These are phyloP conservation scores for Citrus inodora DNA, from an alignment of 345 rosid species.

Conservation along the genomic window DNA sequence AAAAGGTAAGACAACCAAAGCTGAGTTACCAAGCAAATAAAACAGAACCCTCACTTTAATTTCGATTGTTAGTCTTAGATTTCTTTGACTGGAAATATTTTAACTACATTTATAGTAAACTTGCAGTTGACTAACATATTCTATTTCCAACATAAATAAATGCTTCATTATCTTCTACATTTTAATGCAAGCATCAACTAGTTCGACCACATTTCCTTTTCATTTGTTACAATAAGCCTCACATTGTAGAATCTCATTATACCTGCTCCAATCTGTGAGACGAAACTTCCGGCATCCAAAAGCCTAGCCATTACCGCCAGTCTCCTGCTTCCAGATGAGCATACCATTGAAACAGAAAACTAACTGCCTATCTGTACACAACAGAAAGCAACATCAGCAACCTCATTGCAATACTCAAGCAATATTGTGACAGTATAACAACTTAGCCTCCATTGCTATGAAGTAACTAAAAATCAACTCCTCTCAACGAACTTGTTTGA, in stretches of 20 bases:
- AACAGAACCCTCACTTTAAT: neutral
- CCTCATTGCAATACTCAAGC: neutral
- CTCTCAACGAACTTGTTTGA: neutral
- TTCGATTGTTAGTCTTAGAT: neutral
- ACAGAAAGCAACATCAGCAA: constrained; percentile 6
- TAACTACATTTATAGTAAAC: neutral
- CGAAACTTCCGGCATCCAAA: constrained; percentile 39
- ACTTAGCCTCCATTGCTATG: neutral
- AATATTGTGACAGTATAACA: neutral
- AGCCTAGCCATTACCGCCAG: constrained; percentile 65
- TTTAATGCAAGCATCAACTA: neutral
- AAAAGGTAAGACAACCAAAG: neutral
- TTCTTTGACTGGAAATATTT: neutral
- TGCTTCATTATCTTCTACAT: neutral
- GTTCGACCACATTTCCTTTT: neutral
- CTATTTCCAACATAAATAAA: neutral
- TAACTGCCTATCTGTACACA: constrained; percentile 21
- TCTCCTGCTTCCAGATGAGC: constrained; percentile 50
- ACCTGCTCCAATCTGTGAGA: constrained; percentile 33
- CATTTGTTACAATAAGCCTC: neutral
- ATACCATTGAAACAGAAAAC: constrained; percentile 43
- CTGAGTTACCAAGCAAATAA: neutral
- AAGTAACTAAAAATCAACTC: neutral
- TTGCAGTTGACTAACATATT: neutral
- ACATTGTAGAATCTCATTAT: neutral